Base-by-base conservation (phyloP, 2,329 filamentous ascomycete genomes). In the Fusarium mundagurra region DNA sequence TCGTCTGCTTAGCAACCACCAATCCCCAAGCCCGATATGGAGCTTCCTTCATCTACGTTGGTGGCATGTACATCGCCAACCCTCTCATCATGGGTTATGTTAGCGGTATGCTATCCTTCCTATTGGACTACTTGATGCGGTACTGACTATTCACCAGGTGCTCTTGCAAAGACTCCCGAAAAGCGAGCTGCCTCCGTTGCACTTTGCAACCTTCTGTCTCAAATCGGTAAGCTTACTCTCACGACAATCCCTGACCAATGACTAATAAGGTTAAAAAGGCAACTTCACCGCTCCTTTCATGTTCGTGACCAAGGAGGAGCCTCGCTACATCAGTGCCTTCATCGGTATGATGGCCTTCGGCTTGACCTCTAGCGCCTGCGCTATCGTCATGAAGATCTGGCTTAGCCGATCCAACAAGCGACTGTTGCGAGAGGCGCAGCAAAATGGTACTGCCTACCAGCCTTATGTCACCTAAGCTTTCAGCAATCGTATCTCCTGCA, bases 281-380 rank as follows among this genome's bases (percentile, higher is more conserved):
- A 62, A 68, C 45, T 68, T 68, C 2, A 68, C 65, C 18, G 65
- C 65, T 8, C 64, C 64, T 11, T 68, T 68, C 22, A 68, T 68
- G 65, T 68, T 68, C 7, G 64, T 68, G 0, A 29, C 54, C 4
- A 68, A 62, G 11, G 65, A 68, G 10, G 65, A 68, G 14, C 65
- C 65, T 62, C 64, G 65, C 9, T 68, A 68, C 3, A 33, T 68
- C 24, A 68, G 65, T 34, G 65, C 65, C 27, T 68, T 68, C 20
- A 68, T 68, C 8, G 65, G 65, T 2, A 68, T 68, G 65, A 68
- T 68, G 65, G 64, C 65, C 6, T 61, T 68, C 4, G 65, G 65
- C 13, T 41, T 68, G 1, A 24, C 65, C 0, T 68, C 65, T 0
- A 53, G 54, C 27, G 65, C 64, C 10, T 68, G 65, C 8, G 65